Conservation (phyloP, 2,329 filamentous ascomycete genomes). For the Pseudogymnoascus sp. region DNA sequence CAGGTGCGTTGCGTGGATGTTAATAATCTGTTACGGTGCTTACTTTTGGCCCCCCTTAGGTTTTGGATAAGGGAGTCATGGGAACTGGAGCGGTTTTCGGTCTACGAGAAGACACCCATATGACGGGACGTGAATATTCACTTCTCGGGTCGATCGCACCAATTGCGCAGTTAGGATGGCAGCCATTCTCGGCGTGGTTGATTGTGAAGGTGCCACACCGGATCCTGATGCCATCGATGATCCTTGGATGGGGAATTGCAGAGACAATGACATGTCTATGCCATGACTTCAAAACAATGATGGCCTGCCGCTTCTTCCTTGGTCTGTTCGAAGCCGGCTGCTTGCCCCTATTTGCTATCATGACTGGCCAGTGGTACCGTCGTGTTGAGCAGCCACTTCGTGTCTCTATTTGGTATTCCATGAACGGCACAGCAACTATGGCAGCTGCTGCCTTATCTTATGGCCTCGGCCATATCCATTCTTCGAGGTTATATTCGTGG, state of each 20-base stretch:
- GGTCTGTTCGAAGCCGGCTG: constrained; percentile 30
- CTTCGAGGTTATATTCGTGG: constrained; percentile 32
- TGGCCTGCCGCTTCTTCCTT: constrained; percentile 35
- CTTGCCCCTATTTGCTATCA: constrained; percentile 45
- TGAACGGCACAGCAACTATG: constrained; percentile 54
- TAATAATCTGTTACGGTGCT: background rate
- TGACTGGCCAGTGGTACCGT: constrained; percentile 57
- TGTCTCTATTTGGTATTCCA: constrained; percentile 53
- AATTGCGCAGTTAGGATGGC: constrained; percentile 52
- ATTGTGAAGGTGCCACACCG: constrained; percentile 49
- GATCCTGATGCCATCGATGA: constrained; percentile 45
- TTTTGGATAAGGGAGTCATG: constrained; percentile 13
- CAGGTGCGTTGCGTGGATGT: constrained; percentile 42
- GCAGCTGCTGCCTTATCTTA: constrained; percentile 37
- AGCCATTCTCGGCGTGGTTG: constrained; percentile 46
- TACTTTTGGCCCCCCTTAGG: constrained; percentile 26
- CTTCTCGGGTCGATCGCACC: constrained; percentile 58
- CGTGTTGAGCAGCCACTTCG: constrained; percentile 52
- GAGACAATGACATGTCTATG: constrained; percentile 32
- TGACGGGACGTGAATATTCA: constrained; percentile 44
- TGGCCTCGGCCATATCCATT: constrained; percentile 51
- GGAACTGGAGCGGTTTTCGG: constrained; percentile 41
- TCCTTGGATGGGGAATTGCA: constrained; percentile 47
- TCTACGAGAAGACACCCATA: constrained; percentile 39
- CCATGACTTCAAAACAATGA: constrained; percentile 31